Base-by-base conservation (phyloP, 179 eudicot genomes). In the Nepenthes alata region DNA sequence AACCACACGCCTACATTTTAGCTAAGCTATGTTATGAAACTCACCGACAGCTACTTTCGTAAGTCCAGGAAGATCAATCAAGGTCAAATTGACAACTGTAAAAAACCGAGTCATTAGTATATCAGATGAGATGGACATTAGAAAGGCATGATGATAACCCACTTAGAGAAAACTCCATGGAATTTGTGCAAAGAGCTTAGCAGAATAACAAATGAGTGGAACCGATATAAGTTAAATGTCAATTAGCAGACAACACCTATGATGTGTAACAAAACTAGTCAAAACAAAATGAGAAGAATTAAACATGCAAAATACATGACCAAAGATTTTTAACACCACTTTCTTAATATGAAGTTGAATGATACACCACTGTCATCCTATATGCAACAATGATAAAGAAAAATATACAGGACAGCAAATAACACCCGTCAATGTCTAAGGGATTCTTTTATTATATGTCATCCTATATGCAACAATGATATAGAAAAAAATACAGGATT, bases 31-130 rank as follows among this genome's bases (percentile, higher is more conserved):
- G 34, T 50, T 13, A 62, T 2, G 25, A 65, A 61, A 68, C 97
- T 85, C 68, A 94, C 99, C 99, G 59, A 94, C 81, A 63, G 99
- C 99, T 48, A 94, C 95, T 76, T 94, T 94, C 67, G 99, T 94
- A 54, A 94, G 91, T 45, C 99, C 99, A 52, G 99, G 99, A 81
- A 94, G 99, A 83, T 94, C 99, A 62, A 94, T 74, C 72, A 94
- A 75, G 2, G 99, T 94, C 73, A 94, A 78, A 77, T 94, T 94
- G 69, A 94, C 99, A 79, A 94, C 99, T 94, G 96, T 74, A 68
- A 9, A 51, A 7, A 41, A 41, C 5, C 45, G 2, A 41, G 45
- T 25, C 25, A 25, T 25, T 25, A 25, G 25, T 25, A 25, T 16
- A 62, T 25, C 6, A 50, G 11, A 37, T 49, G 55, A 50, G 25